A percentile compares a stretch with the other conserved stretches of the same genome.
phyloP scores from a whole-genome alignment of 352 stramenopile species.

The Globisporangium polare region DNA sequence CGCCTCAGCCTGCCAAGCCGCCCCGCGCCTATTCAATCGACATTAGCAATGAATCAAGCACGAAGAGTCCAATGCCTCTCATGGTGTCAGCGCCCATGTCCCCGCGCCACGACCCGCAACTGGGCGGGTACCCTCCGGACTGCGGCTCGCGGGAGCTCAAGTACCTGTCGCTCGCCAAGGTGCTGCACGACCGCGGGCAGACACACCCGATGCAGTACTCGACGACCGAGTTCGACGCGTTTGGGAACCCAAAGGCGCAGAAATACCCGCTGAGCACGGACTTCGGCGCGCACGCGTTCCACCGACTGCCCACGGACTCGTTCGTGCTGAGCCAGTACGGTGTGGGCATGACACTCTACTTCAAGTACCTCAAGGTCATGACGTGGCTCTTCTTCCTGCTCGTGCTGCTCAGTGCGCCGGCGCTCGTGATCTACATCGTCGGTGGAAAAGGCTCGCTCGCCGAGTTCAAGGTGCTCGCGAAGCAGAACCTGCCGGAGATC shows the following conservation, averaged over 20 bases:
- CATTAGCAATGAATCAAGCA: not conserved
- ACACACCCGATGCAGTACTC: conserved; percentile 80
- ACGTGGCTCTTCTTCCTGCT: conserved; percentile 81
- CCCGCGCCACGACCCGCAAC: conserved; percentile 49
- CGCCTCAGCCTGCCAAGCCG: not conserved
- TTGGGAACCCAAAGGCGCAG: conserved; percentile 51
- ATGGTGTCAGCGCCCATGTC: conserved; percentile 21
- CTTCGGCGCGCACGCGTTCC: conserved; percentile 79
- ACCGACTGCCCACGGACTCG: conserved; percentile 69
- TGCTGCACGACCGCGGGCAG: conserved; percentile 57
- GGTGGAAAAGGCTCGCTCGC: conserved; percentile 48
- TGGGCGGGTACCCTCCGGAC: conserved; percentile 70
- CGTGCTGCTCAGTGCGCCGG: conserved; percentile 52
- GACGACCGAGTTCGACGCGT: conserved; percentile 40
- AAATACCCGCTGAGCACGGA: conserved; percentile 57
- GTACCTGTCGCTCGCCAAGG: conserved; percentile 77
- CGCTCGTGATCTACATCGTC: conserved; percentile 61
- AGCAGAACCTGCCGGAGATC: conserved; percentile 64
- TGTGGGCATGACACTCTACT: conserved; percentile 75
- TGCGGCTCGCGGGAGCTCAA: conserved; percentile 72
- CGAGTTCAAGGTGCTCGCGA: conserved; percentile 58
- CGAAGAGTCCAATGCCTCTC: not conserved
- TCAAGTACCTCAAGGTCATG: conserved; percentile 88
- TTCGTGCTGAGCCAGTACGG: conserved; percentile 73
- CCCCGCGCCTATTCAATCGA: conserved; percentile 5